Conservation (phyloP, 345 rosid species). For the Arabis hirsuta region DNA sequence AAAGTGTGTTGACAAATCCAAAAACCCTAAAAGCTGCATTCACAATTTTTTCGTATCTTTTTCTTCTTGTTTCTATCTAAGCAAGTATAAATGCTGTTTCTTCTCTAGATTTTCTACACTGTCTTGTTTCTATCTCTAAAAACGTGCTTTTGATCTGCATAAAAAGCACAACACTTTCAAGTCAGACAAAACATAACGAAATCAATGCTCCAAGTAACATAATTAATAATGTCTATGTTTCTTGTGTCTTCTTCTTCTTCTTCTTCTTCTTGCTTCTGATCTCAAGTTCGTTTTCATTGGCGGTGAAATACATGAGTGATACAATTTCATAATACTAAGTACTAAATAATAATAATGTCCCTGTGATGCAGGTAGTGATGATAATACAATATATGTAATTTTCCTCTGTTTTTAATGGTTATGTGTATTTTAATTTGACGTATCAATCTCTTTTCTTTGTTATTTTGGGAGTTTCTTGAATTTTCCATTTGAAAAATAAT, state of each 20-base stretch:
- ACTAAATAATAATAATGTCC: neutral
- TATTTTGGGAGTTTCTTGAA: constrained; percentile 31
- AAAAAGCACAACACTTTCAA: constrained; percentile 27
- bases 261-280: constrained; percentile 22
- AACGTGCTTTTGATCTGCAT: constrained; percentile 23
- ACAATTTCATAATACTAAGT: neutral
- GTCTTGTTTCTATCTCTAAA: constrained; percentile 33
- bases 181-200: constrained; percentile 38
- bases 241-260: constrained; percentile 28
- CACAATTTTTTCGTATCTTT: constrained; percentile 27
- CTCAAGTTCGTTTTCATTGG: constrained; percentile 27
- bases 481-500: neutral
- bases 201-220: constrained; percentile 22
- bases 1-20: constrained; percentile 11
- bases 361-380: constrained; percentile 17
- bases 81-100: constrained; percentile 32
- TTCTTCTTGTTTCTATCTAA: constrained; percentile 40
- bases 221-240: neutral
- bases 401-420: constrained; percentile 8
- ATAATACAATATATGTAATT: neutral
- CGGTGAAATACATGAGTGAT: constrained; percentile 39
- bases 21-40: constrained; percentile 21
- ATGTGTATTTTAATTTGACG: neutral
- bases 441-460: neutral
- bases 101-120: constrained; percentile 28